Evolutionary conservation across 2,329 filamentous ascomycete genomes (phyloP), one percentile per base, ranked within the genome.

Genomic region (Penicillium verrucosum): DNA sequence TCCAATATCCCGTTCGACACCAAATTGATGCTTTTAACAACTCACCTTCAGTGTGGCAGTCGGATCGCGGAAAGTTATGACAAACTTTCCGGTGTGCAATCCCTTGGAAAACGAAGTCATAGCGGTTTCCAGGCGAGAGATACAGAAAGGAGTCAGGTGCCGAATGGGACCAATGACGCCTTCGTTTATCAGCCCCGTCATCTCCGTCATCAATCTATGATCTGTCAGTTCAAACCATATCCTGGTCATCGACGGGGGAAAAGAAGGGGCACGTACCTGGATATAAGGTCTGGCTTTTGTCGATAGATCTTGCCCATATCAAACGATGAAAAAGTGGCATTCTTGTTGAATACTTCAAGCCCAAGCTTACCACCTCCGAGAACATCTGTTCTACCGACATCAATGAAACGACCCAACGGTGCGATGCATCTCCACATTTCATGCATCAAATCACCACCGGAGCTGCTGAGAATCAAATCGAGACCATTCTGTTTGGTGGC

Each of bases 401-500:
- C 46, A 27, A 49, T 18, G 25, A 51, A 30, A 18, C 12, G 34
- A 40, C 48, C 48, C 16, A 29, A 12, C 3, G 37, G 23, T 30
- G 60, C 61, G n/a, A 51, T 44, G 18, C 45, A 41, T 36, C 45
- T 51, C 40, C 46, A 53, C 38, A 37, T 54, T 10, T 51, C 57
- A 50, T 58, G 27, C 9, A 51, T n/a, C 14, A 41, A 14, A 42
- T 51, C 48, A 5, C 60, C 60, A 21, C 30, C 23, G 9, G 46
- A 21, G 10, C 49, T 52, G 21, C 54, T 62, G 3, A 62, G 48
- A 23, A 60, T 56, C 5, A 60, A 58, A 45, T 62, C 55, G 27
- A 62, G 29, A 3, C 60, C 60, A 41, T 34, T 44, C 11, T 52
- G 14, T 8, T 48, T 46, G 36, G 50, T 55, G n/a, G 41, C 41